A percentile compares a stretch with the other conserved stretches of the same genome.
phyloP scores from a whole-genome alignment of 2,329 filamentous ascomycete species.

The Talaromyces sp. region DNA sequence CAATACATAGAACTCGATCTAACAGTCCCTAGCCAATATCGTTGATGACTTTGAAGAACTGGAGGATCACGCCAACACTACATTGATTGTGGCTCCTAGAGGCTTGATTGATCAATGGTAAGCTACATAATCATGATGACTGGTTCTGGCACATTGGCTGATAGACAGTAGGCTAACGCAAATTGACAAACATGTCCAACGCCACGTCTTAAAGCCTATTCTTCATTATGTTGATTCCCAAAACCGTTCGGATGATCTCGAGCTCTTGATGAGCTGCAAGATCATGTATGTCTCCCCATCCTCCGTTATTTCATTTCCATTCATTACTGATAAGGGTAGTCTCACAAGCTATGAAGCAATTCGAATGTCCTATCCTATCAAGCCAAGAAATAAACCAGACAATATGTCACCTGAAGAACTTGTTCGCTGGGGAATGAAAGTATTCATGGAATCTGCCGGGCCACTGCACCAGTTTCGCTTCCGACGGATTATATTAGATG shows the following conservation, averaged over 20 bases:
- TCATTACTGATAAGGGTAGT: conserved; percentile 20
- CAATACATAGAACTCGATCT: neutral
- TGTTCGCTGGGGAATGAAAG: conserved; percentile 25
- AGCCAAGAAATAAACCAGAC: conserved; percentile 21
- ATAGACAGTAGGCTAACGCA: conserved; percentile 20
- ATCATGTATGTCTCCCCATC: conserved; percentile 10
- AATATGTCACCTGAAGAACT: conserved; percentile 22
- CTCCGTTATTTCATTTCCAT: neutral
- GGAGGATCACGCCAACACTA: conserved; percentile 27
- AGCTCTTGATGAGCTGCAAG: conserved; percentile 22
- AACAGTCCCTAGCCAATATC: conserved; percentile 31
- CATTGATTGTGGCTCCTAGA: conserved; percentile 38
- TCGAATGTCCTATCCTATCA: conserved; percentile 31
- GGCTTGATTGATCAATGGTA: conserved; percentile 37
- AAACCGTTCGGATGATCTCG: conserved; percentile 21
- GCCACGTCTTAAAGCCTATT: conserved; percentile 22
- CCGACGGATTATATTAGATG: conserved; percentile 41
- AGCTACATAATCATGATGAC: neutral
- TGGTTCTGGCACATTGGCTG: neutral
- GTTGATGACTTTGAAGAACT: conserved; percentile 31
- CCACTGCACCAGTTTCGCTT: conserved; percentile 36
- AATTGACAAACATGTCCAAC: conserved; percentile 33
- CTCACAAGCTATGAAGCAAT: conserved; percentile 41
- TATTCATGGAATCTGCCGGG: conserved; percentile 27
- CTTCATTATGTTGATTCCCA: conserved; percentile 27